Conservation (phyloP, 1,284 basidiomycete species). For the Trametes pubescens region DNA sequence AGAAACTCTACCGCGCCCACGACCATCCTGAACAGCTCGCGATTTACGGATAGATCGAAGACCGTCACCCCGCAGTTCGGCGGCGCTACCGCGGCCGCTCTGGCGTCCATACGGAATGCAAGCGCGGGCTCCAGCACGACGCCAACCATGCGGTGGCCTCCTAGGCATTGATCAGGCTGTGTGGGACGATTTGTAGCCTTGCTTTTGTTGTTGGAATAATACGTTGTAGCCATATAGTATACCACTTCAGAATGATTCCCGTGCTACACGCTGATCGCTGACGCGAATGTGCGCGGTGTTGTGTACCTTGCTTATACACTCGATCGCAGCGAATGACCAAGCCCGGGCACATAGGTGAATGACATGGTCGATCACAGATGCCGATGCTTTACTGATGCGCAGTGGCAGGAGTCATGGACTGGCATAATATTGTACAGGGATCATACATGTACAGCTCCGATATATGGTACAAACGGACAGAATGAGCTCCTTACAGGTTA, state of each 20-base stretch:
- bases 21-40: constrained; percentile 15
- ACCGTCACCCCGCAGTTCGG: constrained; percentile 30
- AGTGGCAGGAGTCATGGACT: background rate
- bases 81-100: constrained; percentile 5
- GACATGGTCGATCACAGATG: background rate
- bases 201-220: background rate
- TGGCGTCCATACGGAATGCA: background rate
- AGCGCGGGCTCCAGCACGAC: constrained; percentile 2
- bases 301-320: background rate
- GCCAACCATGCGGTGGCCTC: constrained; percentile 9
- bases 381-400: no score
- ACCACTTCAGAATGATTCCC: constrained; percentile 6
- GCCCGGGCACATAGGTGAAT: background rate
- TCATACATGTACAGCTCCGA: background rate
- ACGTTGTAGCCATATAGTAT: constrained; percentile 8
- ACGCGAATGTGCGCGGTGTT: background rate
- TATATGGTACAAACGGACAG: background rate
- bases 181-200: background rate
- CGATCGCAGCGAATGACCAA: constrained; percentile 1
- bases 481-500: constrained; percentile 49
- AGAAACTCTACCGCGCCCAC: constrained; percentile 5
- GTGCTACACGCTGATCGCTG: background rate
- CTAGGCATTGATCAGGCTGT: background rate
- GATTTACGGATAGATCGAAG: constrained; percentile 23
- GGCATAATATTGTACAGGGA: background rate